Percentiles rank a stretch among this genome's conserved stretches.
Conservation (phyloP, 371 early-diverging fungal species). For the Apophysomyces trapeziformis region DNA sequence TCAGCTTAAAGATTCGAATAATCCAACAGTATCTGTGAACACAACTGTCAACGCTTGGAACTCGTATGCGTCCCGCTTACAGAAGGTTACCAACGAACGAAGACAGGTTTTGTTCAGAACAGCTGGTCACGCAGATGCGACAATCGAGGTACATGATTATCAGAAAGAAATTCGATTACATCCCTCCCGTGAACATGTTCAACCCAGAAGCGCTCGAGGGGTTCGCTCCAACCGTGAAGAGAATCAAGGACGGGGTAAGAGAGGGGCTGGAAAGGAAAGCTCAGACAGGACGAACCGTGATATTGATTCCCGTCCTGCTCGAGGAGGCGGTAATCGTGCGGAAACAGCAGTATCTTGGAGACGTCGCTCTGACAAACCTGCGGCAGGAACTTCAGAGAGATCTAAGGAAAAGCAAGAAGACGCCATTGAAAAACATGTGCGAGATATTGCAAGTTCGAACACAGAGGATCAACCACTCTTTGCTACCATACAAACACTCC, state of each 20-base stretch:
- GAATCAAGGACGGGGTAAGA: neutral
- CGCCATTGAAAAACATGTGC: neutral
- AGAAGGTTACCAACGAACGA: neutral
- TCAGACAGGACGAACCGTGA: neutral
- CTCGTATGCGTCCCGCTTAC: constrained; percentile 23
- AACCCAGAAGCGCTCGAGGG: neutral
- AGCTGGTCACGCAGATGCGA: neutral
- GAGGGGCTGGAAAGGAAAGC: neutral
- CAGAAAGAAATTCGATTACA: constrained; percentile 1
- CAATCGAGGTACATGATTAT: constrained; percentile 11
- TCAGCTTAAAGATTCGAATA: neutral
- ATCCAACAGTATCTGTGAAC: neutral
- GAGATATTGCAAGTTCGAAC: neutral
- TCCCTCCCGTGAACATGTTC: neutral
- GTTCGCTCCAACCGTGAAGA: neutral
- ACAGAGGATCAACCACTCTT: neutral
- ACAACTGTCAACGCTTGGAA: constrained; percentile 21
- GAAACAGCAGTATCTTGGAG: neutral
- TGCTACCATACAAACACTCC: neutral
- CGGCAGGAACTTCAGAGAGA: neutral
- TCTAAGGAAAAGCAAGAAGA: neutral
- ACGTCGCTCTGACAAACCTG: neutral
- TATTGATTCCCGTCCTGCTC: neutral
- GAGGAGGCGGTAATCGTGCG: neutral
- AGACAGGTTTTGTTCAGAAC: neutral